A percentile compares a stretch with the other conserved stretches of the same genome.
phyloP scores from a whole-genome alignment of 352 stramenopile species.

The Phytopythium kandeliae region DNA sequence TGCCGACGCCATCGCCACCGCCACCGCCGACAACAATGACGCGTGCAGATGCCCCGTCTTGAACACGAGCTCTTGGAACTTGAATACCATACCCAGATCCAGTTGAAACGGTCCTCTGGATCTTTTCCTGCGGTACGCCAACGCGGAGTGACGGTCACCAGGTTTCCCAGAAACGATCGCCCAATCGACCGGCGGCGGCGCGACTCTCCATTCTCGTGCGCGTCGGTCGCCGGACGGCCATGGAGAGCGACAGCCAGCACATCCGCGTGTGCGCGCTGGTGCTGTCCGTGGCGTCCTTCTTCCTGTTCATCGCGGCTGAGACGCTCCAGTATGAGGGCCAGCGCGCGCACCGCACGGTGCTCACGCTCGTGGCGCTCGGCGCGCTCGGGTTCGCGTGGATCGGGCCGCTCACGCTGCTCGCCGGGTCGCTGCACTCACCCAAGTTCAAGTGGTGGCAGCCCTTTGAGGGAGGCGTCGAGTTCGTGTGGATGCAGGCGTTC shows the following conservation, averaged over 20 bases:
- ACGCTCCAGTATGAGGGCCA: conserved; percentile 26
- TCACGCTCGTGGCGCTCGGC: conserved; percentile 40
- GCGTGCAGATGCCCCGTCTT: too few relatives aligned
- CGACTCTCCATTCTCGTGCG: too few relatives aligned
- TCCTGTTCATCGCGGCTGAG: conserved; percentile 54
- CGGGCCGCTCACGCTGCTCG: conserved; percentile 46
- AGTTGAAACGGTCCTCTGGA: not conserved
- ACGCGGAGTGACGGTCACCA: not conserved
- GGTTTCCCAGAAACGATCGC: not conserved
- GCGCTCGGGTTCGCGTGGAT: conserved; percentile 52
- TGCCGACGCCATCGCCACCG: too few relatives aligned
- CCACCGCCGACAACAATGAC: too few relatives aligned
- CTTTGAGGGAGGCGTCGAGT: conserved; percentile 47
- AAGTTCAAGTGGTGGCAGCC: conserved; percentile 58
- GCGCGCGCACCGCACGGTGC: conserved; percentile 17
- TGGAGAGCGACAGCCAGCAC: conserved; percentile 42
- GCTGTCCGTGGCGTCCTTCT: conserved; percentile 48
- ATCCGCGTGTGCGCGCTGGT: conserved; percentile 48
- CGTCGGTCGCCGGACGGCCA: not conserved
- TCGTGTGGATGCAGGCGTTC: conserved; percentile 62
- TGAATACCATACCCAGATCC: not conserved
- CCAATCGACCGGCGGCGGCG: too few relatives aligned
- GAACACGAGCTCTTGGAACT: too few relatives aligned
- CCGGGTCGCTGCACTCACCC: conserved; percentile 30
- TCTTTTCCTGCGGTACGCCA: not conserved